Evolutionary conservation across 805 yeast species (phyloP), one percentile per base, ranked within the genome.

Genomic region (Torulaspora gathmanii): DNA sequence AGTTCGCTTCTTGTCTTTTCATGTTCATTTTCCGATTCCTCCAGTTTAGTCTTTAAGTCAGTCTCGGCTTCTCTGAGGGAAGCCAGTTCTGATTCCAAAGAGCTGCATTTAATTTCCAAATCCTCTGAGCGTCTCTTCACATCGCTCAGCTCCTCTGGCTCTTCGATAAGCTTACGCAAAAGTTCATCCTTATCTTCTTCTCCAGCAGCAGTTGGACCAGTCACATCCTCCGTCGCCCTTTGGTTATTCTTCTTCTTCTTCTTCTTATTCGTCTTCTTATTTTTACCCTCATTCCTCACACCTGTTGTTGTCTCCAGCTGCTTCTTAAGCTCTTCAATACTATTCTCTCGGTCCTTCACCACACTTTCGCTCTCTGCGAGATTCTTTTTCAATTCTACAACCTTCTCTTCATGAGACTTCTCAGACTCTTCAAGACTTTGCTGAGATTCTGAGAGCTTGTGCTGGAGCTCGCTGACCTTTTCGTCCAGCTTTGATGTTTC

Each of bases 1-100:
- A 60, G 40, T 20, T 55, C 55, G 8, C 36, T 40, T 8, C 54
- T 50, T 3, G 65, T 43, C 9, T 57, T 11, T 35, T 56, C 45
- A 36, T 57, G 36, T 37, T 57, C 51, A 1, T 41, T 26, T 30
- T 38, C 42, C 11, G 49, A 38, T 11, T 28, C 13, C n/a, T 47
- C 43, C 3, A 46, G 29, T 25, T 33, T 25, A n/a, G 31, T 16
- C 30, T 39, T 41, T 20, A 43, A 22, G 4, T 40, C 44, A 15
- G 37, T 25, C 17, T 43, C 47, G 3, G 40, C 31, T 38, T 34
- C 37, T 15, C 19, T 29, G n/a, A 34, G 23, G 12, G 26, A 19
- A n/a, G 55, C 38, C 41, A 54, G 20, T 43, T 51, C 45, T 1
- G 45, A 22, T 46, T 36, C 44, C 27, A 33, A 42, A 8, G n/a